phyloP scores from a whole-genome alignment of 2,329 filamentous ascomycete species.

The Karstenula rhodostoma region DNA sequence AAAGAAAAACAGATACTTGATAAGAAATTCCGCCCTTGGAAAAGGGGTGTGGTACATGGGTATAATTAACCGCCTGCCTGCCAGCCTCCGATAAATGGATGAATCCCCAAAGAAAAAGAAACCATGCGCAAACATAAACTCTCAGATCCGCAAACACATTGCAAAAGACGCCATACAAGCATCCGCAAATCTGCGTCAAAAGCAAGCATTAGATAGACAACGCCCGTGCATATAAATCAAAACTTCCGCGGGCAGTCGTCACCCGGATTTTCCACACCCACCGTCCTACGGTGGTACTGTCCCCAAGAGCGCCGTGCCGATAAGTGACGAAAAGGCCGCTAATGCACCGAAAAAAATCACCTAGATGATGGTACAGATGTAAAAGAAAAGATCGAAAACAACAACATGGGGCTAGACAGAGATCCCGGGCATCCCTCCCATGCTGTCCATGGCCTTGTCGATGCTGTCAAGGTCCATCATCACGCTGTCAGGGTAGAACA shows the following conservation, averaged over 20 bases:
- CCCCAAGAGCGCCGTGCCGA: conserved; percentile 9
- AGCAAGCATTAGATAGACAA: conserved; percentile 3
- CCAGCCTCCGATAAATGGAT: background rate
- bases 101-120: background rate
- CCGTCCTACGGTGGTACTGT: background rate
- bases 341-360: background rate
- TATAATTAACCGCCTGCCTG: conserved; percentile 9
- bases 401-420: background rate
- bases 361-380: conserved; percentile 2
- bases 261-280: conserved; percentile 7
- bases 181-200: background rate
- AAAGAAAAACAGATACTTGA: background rate
- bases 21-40: background rate
- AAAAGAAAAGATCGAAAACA: background rate
- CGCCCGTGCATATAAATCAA: background rate
- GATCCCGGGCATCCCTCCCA: conserved; percentile 28
- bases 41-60: conserved; percentile 9
- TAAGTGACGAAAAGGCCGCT: background rate
- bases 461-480: conserved; percentile 46
- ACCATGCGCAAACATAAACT: background rate
- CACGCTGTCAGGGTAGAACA: conserved; percentile 37
- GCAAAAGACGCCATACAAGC: background rate
- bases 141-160: no score
- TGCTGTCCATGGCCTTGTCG: conserved; percentile 43
- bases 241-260: background rate